Evolutionary conservation across 2,329 filamentous ascomycete species (phyloP), one percentile per base, ranked within the genome.

Genomic region (Penicillium sp.): DNA sequence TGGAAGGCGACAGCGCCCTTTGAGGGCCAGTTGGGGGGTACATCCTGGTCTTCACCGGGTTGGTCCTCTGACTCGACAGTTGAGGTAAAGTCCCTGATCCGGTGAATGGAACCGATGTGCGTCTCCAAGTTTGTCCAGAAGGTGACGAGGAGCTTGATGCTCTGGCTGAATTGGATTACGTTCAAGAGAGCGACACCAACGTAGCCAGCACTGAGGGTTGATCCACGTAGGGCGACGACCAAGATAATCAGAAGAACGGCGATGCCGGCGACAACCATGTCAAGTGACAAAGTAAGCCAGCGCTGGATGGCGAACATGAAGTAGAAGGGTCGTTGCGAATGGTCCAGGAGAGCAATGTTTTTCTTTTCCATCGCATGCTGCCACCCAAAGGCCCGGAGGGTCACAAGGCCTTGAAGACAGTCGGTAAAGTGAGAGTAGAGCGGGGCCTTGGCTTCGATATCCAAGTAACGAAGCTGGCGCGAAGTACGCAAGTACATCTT

Each of bases 381-480:
- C 80, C 79, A 83, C 1, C 76, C 74, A 52, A 81, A 83, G 1
- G 80, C 77, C 9, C 80, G 74, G 22, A 83, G 72, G 0, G 80
- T 83, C 0, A 73, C 69, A 0, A 83, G 61, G 0, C 81, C 81
- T 29, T 74, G 75, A 35, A 82, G 72, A 2, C 76, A 78, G 53
- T 83, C 80, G 18, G 77, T 70, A 55, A 83, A 83, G 51, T 82
- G 70, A 13, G 72, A 78, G 67, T 80, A 82, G 0, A 84, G 66
- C 0, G 80, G 80, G 0, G 77, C 77, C 55, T 84, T 83, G 1
- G 78, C 75, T 61, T 86, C 82, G 1, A 86, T 72, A 38, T 85
- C 82, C 10, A 86, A 63, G 16, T 82, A 72, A 41, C 82, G 74
- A 7, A 86, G 62, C 60, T 85, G 82, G 0, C 81, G 70, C 0